Base-by-base conservation (phyloP, 202 grass and related monocot species). In the Panicum hallii region DNA sequence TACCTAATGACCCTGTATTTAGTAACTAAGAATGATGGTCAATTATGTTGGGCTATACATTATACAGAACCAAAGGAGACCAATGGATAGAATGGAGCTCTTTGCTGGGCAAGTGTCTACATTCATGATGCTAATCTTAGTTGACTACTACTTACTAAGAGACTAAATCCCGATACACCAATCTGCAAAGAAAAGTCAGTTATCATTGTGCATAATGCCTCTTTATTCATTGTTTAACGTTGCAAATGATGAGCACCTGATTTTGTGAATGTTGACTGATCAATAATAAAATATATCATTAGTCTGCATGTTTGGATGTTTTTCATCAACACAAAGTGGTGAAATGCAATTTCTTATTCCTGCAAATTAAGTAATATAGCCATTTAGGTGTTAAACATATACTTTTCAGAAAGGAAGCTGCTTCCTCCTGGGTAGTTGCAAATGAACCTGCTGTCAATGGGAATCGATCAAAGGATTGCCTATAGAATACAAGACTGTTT, bases 141-240 rank as follows among this genome's bases (percentile, higher is more conserved):
- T 87, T 87, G 84, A 87, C 75, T 48, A 80, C 34, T 84, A 38
- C 70, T 79, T 78, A 70, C 69, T 46, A 32, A 15, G 5, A 80
- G 89, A 64, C 69, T 46, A 80, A 74, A 76, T 64, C 53, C 64
- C 79, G 32, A 17, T 61, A 72, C 23, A 54, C 55, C 57, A 74
- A 54, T 44, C 13, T 83, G 9, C 56, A 36, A 79, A 83, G 41
- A 83, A 67, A 69, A 75, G 60, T 87, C 75, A 67, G 11, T 14
- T 82, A 56, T 63, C 42, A 73, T 13, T 62, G 42, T 61, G 48
- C 41, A 45, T 2, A 5, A 4, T 57, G 9, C 43, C 6, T 78
- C 16, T 67, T 44, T 62, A 61, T 36, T 1, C 48, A 68, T 44
- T 49, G 4, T 64, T 53, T 48, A 43, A 40, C 50, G 32, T 32